Evolutionary conservation across 1,284 basidiomycete species (phyloP), one percentile per base, ranked within the genome.

Genomic region (Microstroma glucosiphilum): DNA sequence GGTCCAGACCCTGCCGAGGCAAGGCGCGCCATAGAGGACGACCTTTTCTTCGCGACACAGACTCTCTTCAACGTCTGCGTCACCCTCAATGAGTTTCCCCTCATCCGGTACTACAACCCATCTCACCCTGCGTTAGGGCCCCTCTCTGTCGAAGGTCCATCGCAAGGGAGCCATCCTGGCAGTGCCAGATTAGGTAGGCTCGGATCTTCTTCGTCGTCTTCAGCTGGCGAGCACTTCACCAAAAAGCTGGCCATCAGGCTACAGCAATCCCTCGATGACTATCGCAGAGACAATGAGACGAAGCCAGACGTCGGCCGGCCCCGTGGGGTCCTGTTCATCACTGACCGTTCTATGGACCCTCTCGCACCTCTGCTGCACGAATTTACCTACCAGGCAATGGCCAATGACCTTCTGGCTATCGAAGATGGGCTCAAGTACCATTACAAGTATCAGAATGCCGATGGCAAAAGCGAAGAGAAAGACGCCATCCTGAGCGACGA

Each of bases 371-470:
- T 97, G 67, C 80, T 97, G 53, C 96, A 99, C 79, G 96, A 98
- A 76, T 98, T 99, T 77, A 96, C 92, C 46, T 99, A 98, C 79
- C 96, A 98, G 80, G 94, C 96, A 0, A 99, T 99, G 96, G 89
- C 88, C 58, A 92, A 94, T 73, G 96, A 98, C 79, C 81, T 98
- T 37, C 83, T 99, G 1, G 86, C 88, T 19, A 90, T 98, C 62
- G 59, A 71, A 15, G 85, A 92, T 67, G 94, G 92, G 26, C 85
- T 83, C 2, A 87, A 85, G 79, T 98, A 97, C 81, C 87, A 85
- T 88, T 96, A 79, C 69, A 88, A 82, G 15, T 60, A 72, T 49
- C 53, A 58, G 56, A 72, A 65, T 23, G 59, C 75, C 25, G 74
- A 79, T 1, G 93, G 92, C 13, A 84, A 86, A 12, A 87, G 85